A percentile compares a stretch with the other conserved stretches of the same genome.
Evolutionary conservation across 2,329 filamentous ascomycete genomes (phyloP).

Genomic region (Botrytis aclada): DNA sequence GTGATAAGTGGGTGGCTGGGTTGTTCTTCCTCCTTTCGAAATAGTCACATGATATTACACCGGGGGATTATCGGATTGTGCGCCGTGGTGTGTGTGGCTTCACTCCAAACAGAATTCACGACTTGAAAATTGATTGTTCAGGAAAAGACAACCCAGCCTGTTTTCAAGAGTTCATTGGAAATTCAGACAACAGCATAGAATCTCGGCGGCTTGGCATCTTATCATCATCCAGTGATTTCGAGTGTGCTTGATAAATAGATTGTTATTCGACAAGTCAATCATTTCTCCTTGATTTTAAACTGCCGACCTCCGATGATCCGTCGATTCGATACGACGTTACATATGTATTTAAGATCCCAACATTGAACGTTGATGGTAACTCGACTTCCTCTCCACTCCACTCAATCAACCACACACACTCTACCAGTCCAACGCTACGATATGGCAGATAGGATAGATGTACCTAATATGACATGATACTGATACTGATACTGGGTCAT

Average conservation of each 20-base stretch:
- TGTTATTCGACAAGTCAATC: neutral
- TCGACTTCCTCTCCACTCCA: neutral
- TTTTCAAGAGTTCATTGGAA: neutral
- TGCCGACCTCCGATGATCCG: slow-evolving; percentile 1
- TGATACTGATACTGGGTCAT: neutral
- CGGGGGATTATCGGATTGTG: neutral
- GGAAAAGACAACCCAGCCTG: neutral
- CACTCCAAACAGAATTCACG: neutral
- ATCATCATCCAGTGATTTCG: neutral
- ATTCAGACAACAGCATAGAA: neutral
- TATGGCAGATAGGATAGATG: neutral
- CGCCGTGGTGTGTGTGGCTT: neutral
- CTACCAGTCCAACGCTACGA: neutral
- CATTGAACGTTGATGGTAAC: neutral
- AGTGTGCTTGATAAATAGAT: neutral
- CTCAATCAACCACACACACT: neutral
- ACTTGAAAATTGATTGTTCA: neutral
- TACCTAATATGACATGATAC: neutral
- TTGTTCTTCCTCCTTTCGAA: neutral
- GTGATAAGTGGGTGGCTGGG: neutral
- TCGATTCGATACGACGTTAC: slow-evolving; percentile 18
- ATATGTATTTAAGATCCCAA: slow-evolving; percentile 7
- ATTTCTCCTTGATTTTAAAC: neutral
- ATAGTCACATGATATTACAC: neutral
- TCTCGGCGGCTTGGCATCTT: neutral